These are phyloP conservation scores for Plantago elongata DNA, from an alignment of 257 asterid species.

Conservation along the genomic window DNA sequence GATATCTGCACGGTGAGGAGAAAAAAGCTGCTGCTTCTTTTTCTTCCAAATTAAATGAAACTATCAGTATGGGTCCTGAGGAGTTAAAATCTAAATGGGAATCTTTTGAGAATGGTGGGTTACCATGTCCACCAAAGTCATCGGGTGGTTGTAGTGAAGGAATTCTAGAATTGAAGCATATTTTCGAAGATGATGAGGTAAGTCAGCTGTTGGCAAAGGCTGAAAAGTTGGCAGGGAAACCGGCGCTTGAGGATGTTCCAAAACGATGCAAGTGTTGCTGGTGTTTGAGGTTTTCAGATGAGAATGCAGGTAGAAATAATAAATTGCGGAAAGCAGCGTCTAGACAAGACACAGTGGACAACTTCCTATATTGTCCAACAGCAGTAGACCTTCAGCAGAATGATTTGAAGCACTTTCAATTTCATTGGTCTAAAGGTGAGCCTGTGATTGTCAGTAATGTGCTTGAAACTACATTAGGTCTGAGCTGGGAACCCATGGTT, in stretches of 20 bases:
- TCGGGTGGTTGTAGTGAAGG: slow-evolving; percentile 48
- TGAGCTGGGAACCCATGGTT: slow-evolving; percentile 92
- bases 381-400: slow-evolving; percentile 37
- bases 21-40: not conserved
- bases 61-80: not conserved
- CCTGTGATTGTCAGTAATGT: slow-evolving; percentile 61
- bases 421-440: slow-evolving; percentile 61
- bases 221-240: slow-evolving; percentile 24
- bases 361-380: slow-evolving; percentile 46
- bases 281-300: slow-evolving; percentile 25
- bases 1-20: slow-evolving; percentile 47
- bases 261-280: slow-evolving; percentile 27
- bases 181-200: slow-evolving; percentile 24
- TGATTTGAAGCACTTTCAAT: slow-evolving; percentile 51
- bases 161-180: slow-evolving; percentile 30
- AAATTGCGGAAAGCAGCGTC: slow-evolving; percentile 32
- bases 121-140: slow-evolving; percentile 42
- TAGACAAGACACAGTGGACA: slow-evolving; percentile 43
- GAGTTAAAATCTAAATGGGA: slow-evolving; percentile 30
- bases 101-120: slow-evolving; percentile 33
- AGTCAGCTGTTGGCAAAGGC: slow-evolving; percentile 40
- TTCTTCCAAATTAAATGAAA: too few relatives aligned
- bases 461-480: slow-evolving; percentile 49
- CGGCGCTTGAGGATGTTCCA: slow-evolving; percentile 16
- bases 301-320: slow-evolving; percentile 2